These are phyloP conservation scores for Rhodomyrtus tomentosa DNA, from an alignment of 345 rosid species.

Conservation along the genomic window DNA sequence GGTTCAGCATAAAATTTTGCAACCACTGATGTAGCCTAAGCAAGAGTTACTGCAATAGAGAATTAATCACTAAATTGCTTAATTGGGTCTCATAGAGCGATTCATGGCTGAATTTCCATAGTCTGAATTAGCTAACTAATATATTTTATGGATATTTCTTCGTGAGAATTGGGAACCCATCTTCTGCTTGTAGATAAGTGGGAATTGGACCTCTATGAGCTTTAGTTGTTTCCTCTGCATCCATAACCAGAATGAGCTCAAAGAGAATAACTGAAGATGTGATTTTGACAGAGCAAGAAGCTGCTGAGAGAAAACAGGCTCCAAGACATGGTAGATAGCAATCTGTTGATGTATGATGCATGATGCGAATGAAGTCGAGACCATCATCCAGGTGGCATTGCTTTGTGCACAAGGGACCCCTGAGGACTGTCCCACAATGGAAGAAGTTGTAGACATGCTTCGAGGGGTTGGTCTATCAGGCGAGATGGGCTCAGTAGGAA, in stretches of 20 bases:
- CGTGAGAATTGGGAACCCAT: background rate
- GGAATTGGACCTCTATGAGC: background rate
- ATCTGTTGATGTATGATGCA: slow-evolving; percentile 35
- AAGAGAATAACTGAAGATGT: background rate
- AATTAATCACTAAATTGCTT: background rate
- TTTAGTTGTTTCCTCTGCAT: background rate
- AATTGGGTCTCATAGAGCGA: background rate
- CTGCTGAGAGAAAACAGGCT: slow-evolving; percentile 57
- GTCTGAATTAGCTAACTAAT: background rate
- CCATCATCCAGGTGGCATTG: slow-evolving; percentile 60
- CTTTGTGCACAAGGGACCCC: slow-evolving; percentile 75
- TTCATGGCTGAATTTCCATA: background rate
- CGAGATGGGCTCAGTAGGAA: slow-evolving; percentile 80
- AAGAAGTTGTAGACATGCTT: slow-evolving; percentile 68
- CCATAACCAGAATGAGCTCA: background rate
- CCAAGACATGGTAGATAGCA: slow-evolving; percentile 59
- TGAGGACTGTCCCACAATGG: slow-evolving; percentile 64
- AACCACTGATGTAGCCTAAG: background rate
- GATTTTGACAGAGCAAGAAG: slow-evolving; percentile 48
- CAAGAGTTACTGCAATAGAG: background rate
- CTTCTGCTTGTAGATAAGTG: background rate
- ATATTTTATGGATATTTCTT: background rate
- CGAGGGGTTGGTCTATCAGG: slow-evolving; percentile 51
- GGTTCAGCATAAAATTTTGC: background rate
- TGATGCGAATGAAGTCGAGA: slow-evolving; percentile 55